These are phyloP conservation scores for Fagopyrum homotropicum DNA, from an alignment of 148 eudicot species.

Conservation along the genomic window DNA sequence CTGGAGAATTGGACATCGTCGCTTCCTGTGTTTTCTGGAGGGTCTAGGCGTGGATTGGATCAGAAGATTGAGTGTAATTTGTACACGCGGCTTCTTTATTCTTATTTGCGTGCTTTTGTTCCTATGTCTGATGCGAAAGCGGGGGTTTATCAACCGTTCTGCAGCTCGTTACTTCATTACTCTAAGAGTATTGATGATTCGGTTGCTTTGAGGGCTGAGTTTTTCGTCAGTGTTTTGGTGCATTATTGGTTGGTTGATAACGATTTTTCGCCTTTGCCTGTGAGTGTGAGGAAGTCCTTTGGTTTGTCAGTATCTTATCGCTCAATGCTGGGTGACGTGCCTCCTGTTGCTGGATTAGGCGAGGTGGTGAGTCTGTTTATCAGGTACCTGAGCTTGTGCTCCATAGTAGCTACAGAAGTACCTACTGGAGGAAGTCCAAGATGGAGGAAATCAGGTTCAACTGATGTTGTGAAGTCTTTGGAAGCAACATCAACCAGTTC, in stretches of 20 bases:
- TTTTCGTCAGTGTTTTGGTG: constrained; percentile 51
- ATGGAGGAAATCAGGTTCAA: constrained; percentile 30
- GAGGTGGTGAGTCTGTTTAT: constrained; percentile 65
- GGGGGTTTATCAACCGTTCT: constrained; percentile 41
- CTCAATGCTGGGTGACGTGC: constrained; percentile 61
- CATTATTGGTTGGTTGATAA: constrained; percentile 85
- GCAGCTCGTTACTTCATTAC: constrained; percentile 77
- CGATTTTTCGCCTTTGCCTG: constrained; percentile 77
- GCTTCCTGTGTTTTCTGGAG: constrained; percentile 50
- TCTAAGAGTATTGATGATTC: constrained; percentile 43
- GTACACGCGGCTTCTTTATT: constrained; percentile 57
- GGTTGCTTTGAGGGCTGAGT: constrained; percentile 48
- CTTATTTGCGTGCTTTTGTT: constrained; percentile 61
- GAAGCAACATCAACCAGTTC: constrained; percentile 31
- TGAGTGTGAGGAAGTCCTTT: constrained; percentile 55
- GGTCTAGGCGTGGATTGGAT: constrained; percentile 39
- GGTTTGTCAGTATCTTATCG: constrained; percentile 56
- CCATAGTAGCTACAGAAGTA: constrained; percentile 24
- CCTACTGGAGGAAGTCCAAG: constrained; percentile 30
- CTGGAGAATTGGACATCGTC: constrained; percentile 84
- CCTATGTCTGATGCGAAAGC: constrained; percentile 37
- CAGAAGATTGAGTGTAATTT: constrained; percentile 46
- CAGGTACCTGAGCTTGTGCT: constrained; percentile 66
- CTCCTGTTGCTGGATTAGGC: constrained; percentile 79
- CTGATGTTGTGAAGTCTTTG: constrained; percentile 27